phyloP scores from a whole-genome alignment of 192 early-diverging fungal genomes.

The Umbelopsis sp. region DNA sequence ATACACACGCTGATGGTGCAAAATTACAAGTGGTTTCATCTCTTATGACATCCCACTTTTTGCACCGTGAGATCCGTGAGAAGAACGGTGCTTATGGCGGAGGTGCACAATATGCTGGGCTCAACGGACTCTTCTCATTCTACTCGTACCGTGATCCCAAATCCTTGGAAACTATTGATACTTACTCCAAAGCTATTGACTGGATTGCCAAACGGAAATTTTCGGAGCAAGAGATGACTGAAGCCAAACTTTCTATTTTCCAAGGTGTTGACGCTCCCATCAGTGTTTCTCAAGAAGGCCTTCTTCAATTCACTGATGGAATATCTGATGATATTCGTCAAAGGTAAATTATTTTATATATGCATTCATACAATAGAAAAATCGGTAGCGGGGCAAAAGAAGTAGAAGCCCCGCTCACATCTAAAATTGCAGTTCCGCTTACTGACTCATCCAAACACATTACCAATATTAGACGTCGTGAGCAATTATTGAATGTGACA shows the following conservation, averaged over 20 bases:
- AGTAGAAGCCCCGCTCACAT: no score
- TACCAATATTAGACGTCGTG: conserved; percentile 60
- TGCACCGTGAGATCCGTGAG: conserved; percentile 97
- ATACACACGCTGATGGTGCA: conserved; percentile 79
- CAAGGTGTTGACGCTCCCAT: conserved; percentile 82
- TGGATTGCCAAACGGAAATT: conserved; percentile 66
- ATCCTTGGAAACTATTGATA: conserved; percentile 69
- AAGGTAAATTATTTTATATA: conserved; percentile 45
- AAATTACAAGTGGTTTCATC: conserved; percentile 79
- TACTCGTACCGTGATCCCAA: conserved; percentile 94
- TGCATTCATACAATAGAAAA: background rate
- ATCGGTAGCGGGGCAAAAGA: background rate
- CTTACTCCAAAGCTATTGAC: conserved; percentile 62
- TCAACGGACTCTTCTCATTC: conserved; percentile 82
- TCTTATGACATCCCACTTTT: conserved; percentile 79
- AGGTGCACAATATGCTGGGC: conserved; percentile 73
- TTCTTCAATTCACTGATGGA: conserved; percentile 74
- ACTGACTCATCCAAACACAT: background rate
- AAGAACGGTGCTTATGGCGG: conserved; percentile 97
- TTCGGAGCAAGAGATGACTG: conserved; percentile 71
- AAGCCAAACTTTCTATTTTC: conserved; percentile 92
- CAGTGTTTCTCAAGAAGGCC: conserved; percentile 83
- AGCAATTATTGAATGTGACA: conserved; percentile 70
- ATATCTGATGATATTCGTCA: conserved; percentile 88
- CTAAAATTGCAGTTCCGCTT: background rate